Base-by-base conservation (phyloP, 1,139 yeast genomes). In the Taphrina flavorubra region DNA sequence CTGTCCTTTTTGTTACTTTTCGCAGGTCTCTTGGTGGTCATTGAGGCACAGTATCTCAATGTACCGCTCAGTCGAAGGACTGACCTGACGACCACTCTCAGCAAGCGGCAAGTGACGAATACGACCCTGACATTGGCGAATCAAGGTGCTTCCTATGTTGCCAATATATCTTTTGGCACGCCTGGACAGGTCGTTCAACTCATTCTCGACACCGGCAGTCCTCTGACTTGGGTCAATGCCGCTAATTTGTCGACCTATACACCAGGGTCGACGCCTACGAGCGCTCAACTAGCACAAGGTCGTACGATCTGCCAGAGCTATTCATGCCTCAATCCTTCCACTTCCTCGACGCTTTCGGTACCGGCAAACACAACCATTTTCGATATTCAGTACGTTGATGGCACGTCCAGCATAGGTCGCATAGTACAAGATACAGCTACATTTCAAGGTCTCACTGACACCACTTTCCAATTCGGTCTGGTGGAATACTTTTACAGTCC, bases 221-320 rank as follows among this genome's bases (percentile, higher is more conserved):
- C 70, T 13, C 55, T 61, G 40, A 68, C 70, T n/a, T 68, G 70
- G 70, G 67, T 62, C 6, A 68, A 64, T 34, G 70, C 70, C 1
- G 40, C 25, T 16, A 68, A 68, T 20, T 25, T 68, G 13, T 56
- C 70, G 16, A 59, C 62, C 46, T 62, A 62, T 18, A 51, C 47
- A 6, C 60, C 63, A 3, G 68, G 67, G 36, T 40, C 42, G 16
- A 37, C 67, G 6, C 61, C 67, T 10, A 58, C 62, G 11, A 31
- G 37, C 8, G 55, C 61, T 31, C 67, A 63, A 31, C 55, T 46
- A 25, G 56, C 56, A 13, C 44, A 56, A 18, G 68, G 62, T 8
- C 37, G 65, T 6, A 51, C 56, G 16, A 58, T 58, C 18, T 68
- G 70, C 47, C 47, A 46, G 39, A 47, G 37, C n/a, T 46, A 47